Conservation (phyloP, 2,329 filamentous ascomycete species). For the Epichloe elymi region DNA sequence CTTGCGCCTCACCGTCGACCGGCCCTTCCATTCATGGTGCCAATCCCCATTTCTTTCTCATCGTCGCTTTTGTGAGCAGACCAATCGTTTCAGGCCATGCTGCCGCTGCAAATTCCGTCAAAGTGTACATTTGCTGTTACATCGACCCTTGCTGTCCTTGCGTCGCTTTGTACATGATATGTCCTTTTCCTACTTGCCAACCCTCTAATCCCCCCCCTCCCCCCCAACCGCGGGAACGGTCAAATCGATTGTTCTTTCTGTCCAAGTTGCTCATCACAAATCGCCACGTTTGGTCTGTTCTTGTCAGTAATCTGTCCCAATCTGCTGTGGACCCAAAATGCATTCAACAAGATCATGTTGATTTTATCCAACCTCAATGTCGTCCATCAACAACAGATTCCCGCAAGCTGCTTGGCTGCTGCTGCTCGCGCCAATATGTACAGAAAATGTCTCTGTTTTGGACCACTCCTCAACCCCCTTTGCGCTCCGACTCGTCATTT, state of each 20-base stretch:
- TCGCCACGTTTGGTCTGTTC: neutral
- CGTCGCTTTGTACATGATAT: neutral
- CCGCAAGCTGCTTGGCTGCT: neutral
- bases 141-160: neutral
- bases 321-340: conserved; percentile 1
- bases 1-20: conserved; percentile 1
- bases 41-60: neutral
- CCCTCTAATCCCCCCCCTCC: no score
- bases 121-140: neutral
- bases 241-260: neutral
- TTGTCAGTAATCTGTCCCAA: conserved; percentile 2
- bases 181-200: neutral
- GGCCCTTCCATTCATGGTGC: neutral
- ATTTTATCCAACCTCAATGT: conserved; percentile 5
- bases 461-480: conserved; percentile 34
- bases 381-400: neutral
- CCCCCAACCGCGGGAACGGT: neutral
- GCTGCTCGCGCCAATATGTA: neutral
- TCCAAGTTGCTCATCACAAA: conserved; percentile 1
- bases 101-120: neutral
- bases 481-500: conserved; percentile 46
- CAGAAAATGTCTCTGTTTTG: neutral
- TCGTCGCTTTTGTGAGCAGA: neutral
- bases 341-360: conserved; percentile 2
- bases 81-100: neutral